Conservation (phyloP, 345 rosid species). For the Hypericum androsaemum region DNA sequence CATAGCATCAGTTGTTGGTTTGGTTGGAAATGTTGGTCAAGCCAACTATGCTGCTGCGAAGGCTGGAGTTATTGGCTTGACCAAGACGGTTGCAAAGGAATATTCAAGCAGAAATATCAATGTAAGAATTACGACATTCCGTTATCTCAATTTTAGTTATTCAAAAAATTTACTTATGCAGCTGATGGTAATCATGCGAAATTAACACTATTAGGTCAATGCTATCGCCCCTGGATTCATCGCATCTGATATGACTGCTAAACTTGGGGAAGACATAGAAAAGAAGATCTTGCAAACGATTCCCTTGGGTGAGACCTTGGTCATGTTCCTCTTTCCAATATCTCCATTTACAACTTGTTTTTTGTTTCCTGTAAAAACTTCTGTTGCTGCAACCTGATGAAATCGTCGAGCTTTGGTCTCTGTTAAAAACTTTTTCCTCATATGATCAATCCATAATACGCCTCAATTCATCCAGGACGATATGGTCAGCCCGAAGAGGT, state of each 20-base stretch:
- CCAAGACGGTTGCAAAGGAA: conserved; percentile 83
- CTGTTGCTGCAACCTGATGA: too few relatives aligned
- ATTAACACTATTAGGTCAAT: conserved; percentile 47
- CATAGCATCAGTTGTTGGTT: conserved; percentile 88
- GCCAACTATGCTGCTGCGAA: conserved; percentile 98
- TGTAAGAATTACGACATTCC: conserved; percentile 29
- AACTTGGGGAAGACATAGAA: conserved; percentile 83
- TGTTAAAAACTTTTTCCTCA: too few relatives aligned
- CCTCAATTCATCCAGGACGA: conserved; percentile 50
- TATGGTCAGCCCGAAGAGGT: conserved; percentile 98
- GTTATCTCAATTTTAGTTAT: conserved; percentile 2
- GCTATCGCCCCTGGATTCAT: conserved; percentile 93
- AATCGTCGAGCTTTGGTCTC: too few relatives aligned
- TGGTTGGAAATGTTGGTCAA: conserved; percentile 90
- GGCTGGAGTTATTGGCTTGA: conserved; percentile 91
- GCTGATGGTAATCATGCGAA: conserved; percentile 2
- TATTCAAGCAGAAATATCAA: conserved; percentile 84
- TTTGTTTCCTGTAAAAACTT: too few relatives aligned
- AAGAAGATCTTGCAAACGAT: conserved; percentile 82
- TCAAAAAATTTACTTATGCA: background rate
- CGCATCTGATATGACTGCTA: conserved; percentile 89
- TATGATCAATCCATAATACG: too few relatives aligned
- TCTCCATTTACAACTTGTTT: too few relatives aligned
- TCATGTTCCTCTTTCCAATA: too few relatives aligned
- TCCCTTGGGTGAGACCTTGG: conserved; percentile 54